Percentiles rank a stretch among this genome's conserved stretches.
Conservation (phyloP, 2,329 filamentous ascomycete species). For the Stachybotrys chartarum region DNA sequence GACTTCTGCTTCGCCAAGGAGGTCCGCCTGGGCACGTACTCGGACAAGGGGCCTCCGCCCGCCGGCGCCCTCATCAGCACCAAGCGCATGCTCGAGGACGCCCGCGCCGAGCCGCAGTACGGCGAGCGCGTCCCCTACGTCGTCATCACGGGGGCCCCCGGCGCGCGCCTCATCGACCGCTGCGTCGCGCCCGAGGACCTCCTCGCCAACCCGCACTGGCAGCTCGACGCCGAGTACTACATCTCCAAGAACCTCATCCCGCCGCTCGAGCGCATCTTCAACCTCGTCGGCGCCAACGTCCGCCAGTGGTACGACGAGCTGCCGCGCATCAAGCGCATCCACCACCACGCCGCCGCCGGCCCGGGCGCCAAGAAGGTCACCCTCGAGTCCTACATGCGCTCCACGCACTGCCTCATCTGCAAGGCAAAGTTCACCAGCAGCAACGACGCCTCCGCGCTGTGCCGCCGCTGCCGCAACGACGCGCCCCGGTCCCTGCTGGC, state of each 20-base stretch:
- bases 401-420: conserved; percentile 74
- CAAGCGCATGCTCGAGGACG: conserved; percentile 78
- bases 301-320: conserved; percentile 92
- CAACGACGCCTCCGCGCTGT: conserved; percentile 36
- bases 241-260: conserved; percentile 94
- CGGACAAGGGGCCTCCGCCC: conserved; percentile 67
- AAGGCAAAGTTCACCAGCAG: conserved; percentile 17
- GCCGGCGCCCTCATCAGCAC: conserved; percentile 86
- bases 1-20: conserved; percentile 96
- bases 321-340: conserved; percentile 79
- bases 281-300: conserved; percentile 88
- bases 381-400: conserved; percentile 89
- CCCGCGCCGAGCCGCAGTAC: conserved; percentile 83
- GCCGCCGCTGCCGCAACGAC: conserved; percentile 46
- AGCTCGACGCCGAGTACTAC: conserved; percentile 93
- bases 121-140: conserved; percentile 94
- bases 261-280: conserved; percentile 92
- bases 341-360: conserved; percentile 20
- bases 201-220: conserved; percentile 66
- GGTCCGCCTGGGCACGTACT: conserved; percentile 82
- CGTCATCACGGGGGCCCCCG: conserved; percentile 80
- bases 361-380: conserved; percentile 52
- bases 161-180: conserved; percentile 77
- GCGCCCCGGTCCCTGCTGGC: conserved; percentile 54
- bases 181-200: conserved; percentile 84